phyloP scores from a whole-genome alignment of 2,329 filamentous ascomycete genomes.

The Monosporascus sp. region DNA sequence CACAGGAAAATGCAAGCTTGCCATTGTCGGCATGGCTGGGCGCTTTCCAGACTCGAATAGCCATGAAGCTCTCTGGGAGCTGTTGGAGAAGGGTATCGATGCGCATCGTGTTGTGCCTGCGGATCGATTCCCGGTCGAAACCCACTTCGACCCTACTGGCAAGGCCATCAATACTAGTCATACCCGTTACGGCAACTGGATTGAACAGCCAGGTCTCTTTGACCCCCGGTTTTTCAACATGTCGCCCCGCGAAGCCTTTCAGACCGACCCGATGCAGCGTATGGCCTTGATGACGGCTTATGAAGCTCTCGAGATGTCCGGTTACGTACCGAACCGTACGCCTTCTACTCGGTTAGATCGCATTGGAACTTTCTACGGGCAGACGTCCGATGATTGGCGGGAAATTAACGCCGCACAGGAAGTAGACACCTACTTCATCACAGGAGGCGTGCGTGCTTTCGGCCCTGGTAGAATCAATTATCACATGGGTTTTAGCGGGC shows the following conservation, averaged over 20 bases:
- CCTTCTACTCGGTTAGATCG: conserved; percentile 58
- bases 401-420: conserved; percentile 70
- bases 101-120: conserved; percentile 63
- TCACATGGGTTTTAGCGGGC: conserved; percentile 34
- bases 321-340: conserved; percentile 68
- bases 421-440: conserved; percentile 50
- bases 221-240: conserved; percentile 86
- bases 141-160: conserved; percentile 65
- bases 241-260: conserved; percentile 73
- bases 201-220: conserved; percentile 70
- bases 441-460: conserved; percentile 46
- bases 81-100: conserved; percentile 68
- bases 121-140: conserved; percentile 68
- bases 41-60: conserved; percentile 69
- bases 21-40: conserved; percentile 78
- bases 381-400: conserved; percentile 72
- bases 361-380: conserved; percentile 70
- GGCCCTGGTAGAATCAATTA: conserved; percentile 44
- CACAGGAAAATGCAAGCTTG: conserved; percentile 60
- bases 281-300: conserved; percentile 72
- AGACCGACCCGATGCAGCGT: conserved; percentile 77
- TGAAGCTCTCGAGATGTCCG: conserved; percentile 76
- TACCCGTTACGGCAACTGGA: conserved; percentile 69
- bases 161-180: conserved; percentile 72
- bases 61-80: conserved; percentile 68